Evolutionary conservation across 2,329 filamentous ascomycete genomes (phyloP), one percentile per base, ranked within the genome.

Genomic region (Paracorniculantispora psalliotae): DNA sequence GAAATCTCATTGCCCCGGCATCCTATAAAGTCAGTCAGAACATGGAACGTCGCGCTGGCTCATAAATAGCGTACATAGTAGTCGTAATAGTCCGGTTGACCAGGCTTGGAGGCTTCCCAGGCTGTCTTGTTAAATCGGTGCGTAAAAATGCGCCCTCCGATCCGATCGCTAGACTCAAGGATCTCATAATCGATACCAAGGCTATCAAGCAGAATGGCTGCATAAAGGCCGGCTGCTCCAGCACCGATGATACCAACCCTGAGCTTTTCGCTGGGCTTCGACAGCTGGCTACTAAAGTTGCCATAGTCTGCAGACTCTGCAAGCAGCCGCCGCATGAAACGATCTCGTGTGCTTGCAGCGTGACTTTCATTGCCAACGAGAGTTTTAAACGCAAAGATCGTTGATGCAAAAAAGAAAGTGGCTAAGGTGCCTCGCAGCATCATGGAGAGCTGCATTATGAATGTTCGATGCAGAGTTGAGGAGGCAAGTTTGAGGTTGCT

Each of bases 1-100:
- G 75, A 41, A 73, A 76, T 4, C 75, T 61, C 75, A 77, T 77
- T 0, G 75, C 75, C 3, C 74, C 74, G 7, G 76, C 68, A 57
- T 76, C 75, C 55, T 69, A 63, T 9, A 21, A 1, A 1, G 25
- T 55, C 21, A 30, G 21, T 10, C 10, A 17, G 6, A 41, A 2
- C 4, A 3, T 4, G 13, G 13, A 9, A 37, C 10, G 17, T 37
- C 33, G 33, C 12, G 33, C 10, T 15, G 33, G 4, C 10, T 15
- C 33, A 37, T 37, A 13, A 3, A 15, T 37, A 25, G 33, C 61
- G 57, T 33, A 66, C 64, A 58, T 72, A 73, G 60, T 74, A 74
- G 57, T 72, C 67, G 51, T 71, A 69, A 48, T 66, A 62, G 1
- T 59, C 61, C 3, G 63, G 61, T 10, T 65, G 60, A 9, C 59